These are phyloP conservation scores for Petrea volubilis DNA, from an alignment of 257 asterid species.

Conservation along the genomic window DNA sequence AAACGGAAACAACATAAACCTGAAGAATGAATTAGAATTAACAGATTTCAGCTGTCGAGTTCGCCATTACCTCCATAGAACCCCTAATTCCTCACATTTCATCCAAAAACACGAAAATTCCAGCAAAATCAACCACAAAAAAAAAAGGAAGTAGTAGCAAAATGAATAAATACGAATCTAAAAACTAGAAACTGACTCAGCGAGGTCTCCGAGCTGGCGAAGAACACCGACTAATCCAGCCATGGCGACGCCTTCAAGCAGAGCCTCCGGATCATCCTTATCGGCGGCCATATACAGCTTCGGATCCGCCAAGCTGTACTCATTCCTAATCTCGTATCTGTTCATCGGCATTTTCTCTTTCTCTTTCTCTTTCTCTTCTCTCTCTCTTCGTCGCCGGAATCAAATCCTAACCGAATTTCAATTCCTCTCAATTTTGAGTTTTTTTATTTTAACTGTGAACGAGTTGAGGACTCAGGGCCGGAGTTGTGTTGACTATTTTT, in stretches of 20 bases:
- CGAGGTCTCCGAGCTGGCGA: constrained; percentile 98
- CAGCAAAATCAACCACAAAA: constrained; percentile 2
- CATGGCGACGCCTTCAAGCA: constrained; percentile 97
- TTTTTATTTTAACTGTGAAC: constrained; percentile 10
- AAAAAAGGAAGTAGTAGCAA: neutral
- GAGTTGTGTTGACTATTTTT: constrained; percentile 28
- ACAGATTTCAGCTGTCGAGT: neutral
- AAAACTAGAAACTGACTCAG: constrained; percentile 60
- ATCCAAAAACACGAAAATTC: neutral
- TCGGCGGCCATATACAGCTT: constrained; percentile 84
- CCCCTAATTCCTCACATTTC: constrained; percentile 10
- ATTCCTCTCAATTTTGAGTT: constrained; percentile 8
- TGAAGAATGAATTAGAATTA: neutral
- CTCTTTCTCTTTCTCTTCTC: neutral
- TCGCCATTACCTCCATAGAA: constrained; percentile 15
- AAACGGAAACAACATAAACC: constrained; percentile 5
- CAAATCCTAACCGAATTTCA: constrained; percentile 27
- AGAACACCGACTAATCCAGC: constrained; percentile 98
- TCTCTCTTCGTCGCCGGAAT: constrained; percentile 19
- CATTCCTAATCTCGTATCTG: constrained; percentile 88
- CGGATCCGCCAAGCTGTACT: constrained; percentile 90
- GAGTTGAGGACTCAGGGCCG: constrained; percentile 28
- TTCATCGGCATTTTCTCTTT: constrained; percentile 69
- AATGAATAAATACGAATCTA: neutral
- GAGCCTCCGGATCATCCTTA: constrained; percentile 97